Conservation (phyloP, 2,329 filamentous ascomycete species). For the Talaromyces sp. region DNA sequence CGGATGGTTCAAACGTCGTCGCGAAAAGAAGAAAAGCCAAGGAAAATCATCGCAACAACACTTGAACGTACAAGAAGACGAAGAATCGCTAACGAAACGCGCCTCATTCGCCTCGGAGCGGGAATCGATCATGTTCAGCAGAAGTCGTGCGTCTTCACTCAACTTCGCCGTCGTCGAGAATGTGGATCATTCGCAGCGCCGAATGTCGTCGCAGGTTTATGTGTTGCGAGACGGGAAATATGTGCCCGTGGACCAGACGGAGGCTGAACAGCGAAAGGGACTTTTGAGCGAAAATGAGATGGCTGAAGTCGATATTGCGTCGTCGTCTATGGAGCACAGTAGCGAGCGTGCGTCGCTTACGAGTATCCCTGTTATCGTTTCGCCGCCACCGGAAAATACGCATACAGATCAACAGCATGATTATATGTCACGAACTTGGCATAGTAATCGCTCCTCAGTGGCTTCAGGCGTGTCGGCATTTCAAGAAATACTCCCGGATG, state of each 20-base stretch:
- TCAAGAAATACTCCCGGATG: constrained; percentile 6
- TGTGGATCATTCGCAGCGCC: constrained; percentile 7
- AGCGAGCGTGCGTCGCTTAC: not conserved
- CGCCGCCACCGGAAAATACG: constrained; percentile 15
- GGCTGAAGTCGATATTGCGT: constrained; percentile 10
- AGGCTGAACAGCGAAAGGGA: constrained; percentile 5
- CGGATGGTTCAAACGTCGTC: constrained; percentile 17
- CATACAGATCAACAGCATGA: not conserved
- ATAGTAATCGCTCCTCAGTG: not conserved
- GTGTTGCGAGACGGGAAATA: constrained; percentile 15
- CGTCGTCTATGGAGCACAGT: constrained; percentile 8
- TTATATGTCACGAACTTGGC: not conserved
- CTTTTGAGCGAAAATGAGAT: constrained; percentile 5
- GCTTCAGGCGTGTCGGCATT: constrained; percentile 1
- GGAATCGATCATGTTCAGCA: constrained; percentile 33
- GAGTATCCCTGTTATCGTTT: constrained; percentile 19
- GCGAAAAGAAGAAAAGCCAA: constrained; percentile 2
- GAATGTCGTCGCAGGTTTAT: constrained; percentile 18
- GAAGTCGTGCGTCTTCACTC: constrained; percentile 28
- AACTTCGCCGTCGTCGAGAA: constrained; percentile 27
- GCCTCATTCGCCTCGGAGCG: constrained; percentile 26
- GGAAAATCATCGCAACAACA: not conserved
- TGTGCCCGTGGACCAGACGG: constrained; percentile 16
- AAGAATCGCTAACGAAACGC: constrained; percentile 17
- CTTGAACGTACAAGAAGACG: constrained; percentile 8